phyloP scores from a whole-genome alignment of 2,329 filamentous ascomycete species.

The Cytospora chrysosperma region DNA sequence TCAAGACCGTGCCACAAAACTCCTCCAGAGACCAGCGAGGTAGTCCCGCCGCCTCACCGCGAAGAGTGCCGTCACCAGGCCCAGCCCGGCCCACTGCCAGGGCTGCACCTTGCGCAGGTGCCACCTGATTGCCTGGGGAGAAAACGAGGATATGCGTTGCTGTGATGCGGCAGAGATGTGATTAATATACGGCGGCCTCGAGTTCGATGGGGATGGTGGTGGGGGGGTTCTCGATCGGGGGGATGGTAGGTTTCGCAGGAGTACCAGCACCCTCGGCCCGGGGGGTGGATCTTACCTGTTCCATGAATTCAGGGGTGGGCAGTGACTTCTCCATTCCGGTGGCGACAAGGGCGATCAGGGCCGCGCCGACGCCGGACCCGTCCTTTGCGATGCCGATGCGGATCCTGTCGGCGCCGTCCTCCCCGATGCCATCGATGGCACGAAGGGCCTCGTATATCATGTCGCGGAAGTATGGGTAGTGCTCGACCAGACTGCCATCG shows the following conservation, averaged over 20 bases:
- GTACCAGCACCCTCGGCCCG: background rate
- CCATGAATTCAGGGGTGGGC: conserved; percentile 20
- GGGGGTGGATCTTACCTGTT: conserved; percentile 20
- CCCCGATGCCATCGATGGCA: conserved; percentile 74
- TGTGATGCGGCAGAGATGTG: background rate
- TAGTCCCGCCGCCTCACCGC: conserved; percentile 18
- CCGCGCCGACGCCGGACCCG: conserved; percentile 91
- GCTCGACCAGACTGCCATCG: conserved; percentile 90
- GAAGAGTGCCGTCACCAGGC: conserved; percentile 15
- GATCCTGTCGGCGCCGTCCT: conserved; percentile 77
- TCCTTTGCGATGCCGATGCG: conserved; percentile 97
- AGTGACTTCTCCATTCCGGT: conserved; percentile 58
- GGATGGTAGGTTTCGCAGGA: background rate
- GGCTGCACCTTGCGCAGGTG: conserved; percentile 21
- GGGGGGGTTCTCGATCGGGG: background rate
- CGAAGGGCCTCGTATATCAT: conserved; percentile 82
- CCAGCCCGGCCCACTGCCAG: conserved; percentile 25
- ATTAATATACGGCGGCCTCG: conserved; percentile 7
- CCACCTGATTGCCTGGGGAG: conserved; percentile 20
- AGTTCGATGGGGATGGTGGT: background rate
- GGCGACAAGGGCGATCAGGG: conserved; percentile 88
- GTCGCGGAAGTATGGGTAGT: conserved; percentile 89
- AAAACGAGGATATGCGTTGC: conserved; percentile 19
- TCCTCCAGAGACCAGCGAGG: conserved; percentile 21
- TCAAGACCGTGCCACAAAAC: conserved; percentile 12